Evolutionary conservation across 2,329 filamentous ascomycete species (phyloP).

Genomic region (Penicillium expansum): DNA sequence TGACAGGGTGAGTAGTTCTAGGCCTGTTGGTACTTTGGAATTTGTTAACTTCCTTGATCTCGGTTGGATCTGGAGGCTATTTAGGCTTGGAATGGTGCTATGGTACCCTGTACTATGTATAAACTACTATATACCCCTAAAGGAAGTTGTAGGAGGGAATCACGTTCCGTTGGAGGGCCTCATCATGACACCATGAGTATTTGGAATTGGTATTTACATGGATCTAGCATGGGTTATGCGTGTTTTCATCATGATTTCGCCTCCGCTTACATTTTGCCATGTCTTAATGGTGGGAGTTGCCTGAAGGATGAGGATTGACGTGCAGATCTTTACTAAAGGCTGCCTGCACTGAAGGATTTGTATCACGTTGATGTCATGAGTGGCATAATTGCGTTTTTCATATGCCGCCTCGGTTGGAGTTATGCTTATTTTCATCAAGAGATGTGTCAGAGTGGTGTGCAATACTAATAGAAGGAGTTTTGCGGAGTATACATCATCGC

Average conservation of each 20-base stretch:
- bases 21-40: not conserved
- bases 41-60: not conserved
- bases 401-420: not conserved
- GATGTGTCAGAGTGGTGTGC: not conserved
- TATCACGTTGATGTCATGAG: slow-evolving; percentile 11
- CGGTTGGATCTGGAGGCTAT: not conserved
- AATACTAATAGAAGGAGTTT: not conserved
- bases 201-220: not conserved
- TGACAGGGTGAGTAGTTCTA: not conserved
- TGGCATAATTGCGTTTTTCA: not conserved
- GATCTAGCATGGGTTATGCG: not conserved
- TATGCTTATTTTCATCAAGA: not conserved
- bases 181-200: slow-evolving; percentile 19
- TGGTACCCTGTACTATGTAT: not conserved
- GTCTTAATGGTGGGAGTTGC: not conserved
- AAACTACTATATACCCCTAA: not conserved
- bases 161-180: slow-evolving; percentile 8
- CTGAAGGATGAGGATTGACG: not conserved
- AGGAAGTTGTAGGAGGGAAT: not conserved
- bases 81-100: not conserved
- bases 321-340: not conserved
- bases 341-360: not conserved
- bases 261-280: not conserved
- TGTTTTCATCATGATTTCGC: slow-evolving; percentile 17
- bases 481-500: not conserved